Conservation (phyloP, 768 basidiomycete genomes). For the Lactifluus volemus region DNA sequence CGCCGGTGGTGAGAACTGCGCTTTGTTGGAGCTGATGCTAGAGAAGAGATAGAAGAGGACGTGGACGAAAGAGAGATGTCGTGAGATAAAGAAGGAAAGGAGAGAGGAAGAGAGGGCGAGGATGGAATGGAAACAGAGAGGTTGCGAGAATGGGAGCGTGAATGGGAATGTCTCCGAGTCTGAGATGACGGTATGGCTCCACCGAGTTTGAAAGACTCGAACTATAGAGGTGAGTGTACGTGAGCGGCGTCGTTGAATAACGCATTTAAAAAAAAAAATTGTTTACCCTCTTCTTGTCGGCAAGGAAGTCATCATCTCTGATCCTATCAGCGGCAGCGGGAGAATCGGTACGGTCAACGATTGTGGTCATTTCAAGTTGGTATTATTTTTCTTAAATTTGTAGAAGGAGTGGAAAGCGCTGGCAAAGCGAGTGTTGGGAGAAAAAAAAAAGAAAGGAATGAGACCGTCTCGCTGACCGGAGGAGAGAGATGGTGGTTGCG, state of each 20-base stretch:
- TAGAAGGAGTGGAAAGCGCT: constrained; percentile 31
- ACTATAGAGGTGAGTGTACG: constrained; percentile 30
- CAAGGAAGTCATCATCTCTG: constrained; percentile 28
- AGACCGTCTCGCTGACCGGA: constrained; percentile 24
- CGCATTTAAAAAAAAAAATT: constrained; percentile 6
- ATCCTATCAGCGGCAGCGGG: constrained; percentile 23
- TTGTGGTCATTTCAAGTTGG: constrained; percentile 15
- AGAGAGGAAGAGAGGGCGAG: constrained; percentile 33
- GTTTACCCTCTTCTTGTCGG: constrained; percentile 38
- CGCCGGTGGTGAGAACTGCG: constrained; percentile 79
- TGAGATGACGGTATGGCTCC: constrained; percentile 29
- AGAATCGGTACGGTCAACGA: constrained; percentile 34
- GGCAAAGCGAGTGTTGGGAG: constrained; percentile 26
- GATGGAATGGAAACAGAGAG: constrained; percentile 34
- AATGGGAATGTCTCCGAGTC: constrained; percentile 41
- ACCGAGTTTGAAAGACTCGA: constrained; percentile 69
- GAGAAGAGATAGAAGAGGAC: constrained; percentile 28
- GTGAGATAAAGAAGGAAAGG: constrained; percentile 21
- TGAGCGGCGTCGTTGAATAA: not conserved
- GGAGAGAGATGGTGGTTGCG: constrained; percentile 24
- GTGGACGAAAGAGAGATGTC: constrained; percentile 26
- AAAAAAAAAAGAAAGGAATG: constrained; percentile 30
- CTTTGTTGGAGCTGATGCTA: constrained; percentile 34
- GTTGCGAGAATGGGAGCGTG: constrained; percentile 68
- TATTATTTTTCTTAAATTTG: constrained; percentile 18